Evolutionary conservation across 352 stramenopile genomes (phyloP).

Genomic region (Globisporangium nodosum): DNA sequence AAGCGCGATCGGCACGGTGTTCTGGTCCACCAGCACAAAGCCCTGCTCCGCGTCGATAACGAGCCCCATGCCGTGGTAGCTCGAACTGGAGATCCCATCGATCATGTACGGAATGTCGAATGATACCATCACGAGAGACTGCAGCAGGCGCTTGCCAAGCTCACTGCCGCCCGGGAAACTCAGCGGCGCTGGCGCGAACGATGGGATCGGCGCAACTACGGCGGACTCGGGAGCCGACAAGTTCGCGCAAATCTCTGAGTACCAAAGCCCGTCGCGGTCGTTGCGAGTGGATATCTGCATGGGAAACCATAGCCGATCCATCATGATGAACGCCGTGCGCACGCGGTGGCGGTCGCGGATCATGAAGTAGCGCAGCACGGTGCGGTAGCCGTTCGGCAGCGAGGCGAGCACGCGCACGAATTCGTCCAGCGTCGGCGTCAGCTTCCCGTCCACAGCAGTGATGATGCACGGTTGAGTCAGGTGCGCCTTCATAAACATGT

Average conservation of each 20-base stretch:
- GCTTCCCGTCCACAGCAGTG: conserved; percentile 68
- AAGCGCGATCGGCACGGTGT: conserved; percentile 86
- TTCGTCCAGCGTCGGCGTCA: conserved; percentile 76
- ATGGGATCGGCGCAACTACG: conserved; percentile 29
- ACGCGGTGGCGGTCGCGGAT: conserved; percentile 82
- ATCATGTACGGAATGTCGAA: conserved; percentile 92
- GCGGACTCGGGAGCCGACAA: conserved; percentile 7
- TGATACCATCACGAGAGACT: conserved; percentile 87
- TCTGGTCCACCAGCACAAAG: conserved; percentile 91
- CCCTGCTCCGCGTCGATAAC: conserved; percentile 80
- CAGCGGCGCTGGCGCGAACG: conserved; percentile 47
- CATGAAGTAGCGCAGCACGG: conserved; percentile 84
- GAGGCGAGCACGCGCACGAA: conserved; percentile 72
- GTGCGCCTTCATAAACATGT: conserved; percentile 90
- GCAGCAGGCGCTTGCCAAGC: conserved; percentile 63
- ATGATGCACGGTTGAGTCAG: conserved; percentile 86
- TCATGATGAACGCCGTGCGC: conserved; percentile 84
- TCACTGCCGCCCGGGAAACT: conserved; percentile 65
- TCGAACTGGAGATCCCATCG: conserved; percentile 87
- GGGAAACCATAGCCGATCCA: conserved; percentile 88
- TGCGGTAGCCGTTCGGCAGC: conserved; percentile 74
- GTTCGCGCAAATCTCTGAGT: conserved; percentile 32
- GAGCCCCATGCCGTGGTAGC: conserved; percentile 86
- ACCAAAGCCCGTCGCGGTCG: conserved; percentile 69
- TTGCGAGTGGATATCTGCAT: conserved; percentile 78